phyloP scores from a whole-genome alignment of 768 basidiomycete species.

The Pluteus cervinus region DNA sequence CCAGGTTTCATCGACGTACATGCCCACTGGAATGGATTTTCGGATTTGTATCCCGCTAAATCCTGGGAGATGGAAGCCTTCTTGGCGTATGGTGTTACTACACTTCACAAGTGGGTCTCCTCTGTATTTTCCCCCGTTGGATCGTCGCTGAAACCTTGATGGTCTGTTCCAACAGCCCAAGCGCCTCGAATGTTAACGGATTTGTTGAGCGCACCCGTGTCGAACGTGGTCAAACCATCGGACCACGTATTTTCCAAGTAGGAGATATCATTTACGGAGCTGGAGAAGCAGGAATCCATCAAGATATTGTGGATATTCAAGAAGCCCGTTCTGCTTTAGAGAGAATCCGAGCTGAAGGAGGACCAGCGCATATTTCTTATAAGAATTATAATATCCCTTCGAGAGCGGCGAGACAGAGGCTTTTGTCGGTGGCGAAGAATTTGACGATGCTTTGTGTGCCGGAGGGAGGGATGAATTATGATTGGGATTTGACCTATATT shows the following conservation, averaged over 20 bases:
- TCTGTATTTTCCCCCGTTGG: not conserved
- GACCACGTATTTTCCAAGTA: conserved; percentile 68
- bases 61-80: conserved; percentile 76
- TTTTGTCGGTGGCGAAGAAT: conserved; percentile 55
- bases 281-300: conserved; percentile 38
- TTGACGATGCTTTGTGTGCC: conserved; percentile 68
- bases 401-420: conserved; percentile 62
- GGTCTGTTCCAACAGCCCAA: conserved; percentile 40
- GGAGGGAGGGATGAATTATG: conserved; percentile 75
- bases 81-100: conserved; percentile 73
- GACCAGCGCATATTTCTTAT: conserved; percentile 64
- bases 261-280: conserved; percentile 62
- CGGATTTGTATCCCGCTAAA: conserved; percentile 46
- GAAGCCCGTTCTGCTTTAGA: conserved; percentile 63
- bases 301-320: conserved; percentile 53
- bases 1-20: conserved; percentile 77
- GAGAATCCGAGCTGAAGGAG: conserved; percentile 69
- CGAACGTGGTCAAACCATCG: conserved; percentile 62
- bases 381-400: conserved; percentile 74
- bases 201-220: conserved; percentile 63
- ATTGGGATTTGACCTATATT: conserved; percentile 77
- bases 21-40: conserved; percentile 64
- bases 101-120: conserved; percentile 62
- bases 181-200: conserved; percentile 52
- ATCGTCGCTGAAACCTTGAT: not conserved